Conservation (phyloP, 768 basidiomycete genomes). For the Mycena capillaripes region DNA sequence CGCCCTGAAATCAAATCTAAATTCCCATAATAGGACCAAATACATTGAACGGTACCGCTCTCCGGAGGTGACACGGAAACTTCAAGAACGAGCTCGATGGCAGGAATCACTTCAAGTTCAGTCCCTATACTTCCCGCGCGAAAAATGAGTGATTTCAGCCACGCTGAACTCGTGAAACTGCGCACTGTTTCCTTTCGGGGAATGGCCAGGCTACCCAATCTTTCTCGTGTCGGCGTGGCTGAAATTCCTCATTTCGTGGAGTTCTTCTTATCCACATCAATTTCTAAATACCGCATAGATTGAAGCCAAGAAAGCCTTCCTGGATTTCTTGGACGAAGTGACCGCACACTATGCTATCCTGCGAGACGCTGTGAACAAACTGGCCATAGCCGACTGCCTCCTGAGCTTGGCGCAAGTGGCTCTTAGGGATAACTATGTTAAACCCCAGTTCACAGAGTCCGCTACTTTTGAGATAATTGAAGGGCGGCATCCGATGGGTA, state of each 20-base stretch:
- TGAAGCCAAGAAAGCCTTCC: constrained; percentile 76
- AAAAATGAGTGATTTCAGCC: background rate
- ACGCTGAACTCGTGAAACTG: too few species aligned
- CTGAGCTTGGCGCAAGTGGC: constrained; percentile 88
- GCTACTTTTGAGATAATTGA: constrained; percentile 79
- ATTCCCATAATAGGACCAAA: constrained; percentile 70
- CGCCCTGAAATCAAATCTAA: constrained; percentile 5
- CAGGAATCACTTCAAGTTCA: constrained; percentile 76
- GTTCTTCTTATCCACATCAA: background rate
- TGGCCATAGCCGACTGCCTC: constrained; percentile 91
- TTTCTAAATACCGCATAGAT: constrained; percentile 47
- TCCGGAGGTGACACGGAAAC: constrained; percentile 69
- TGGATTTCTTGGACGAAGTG: constrained; percentile 79
- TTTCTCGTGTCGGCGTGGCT: background rate
- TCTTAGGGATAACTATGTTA: constrained; percentile 79
- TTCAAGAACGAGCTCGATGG: constrained; percentile 81
- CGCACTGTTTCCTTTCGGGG: too few species aligned
- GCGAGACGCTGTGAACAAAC: constrained; percentile 81
- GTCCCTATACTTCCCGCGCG: background rate
- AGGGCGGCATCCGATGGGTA: constrained; percentile 93
- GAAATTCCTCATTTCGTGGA: background rate
- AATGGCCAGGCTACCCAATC: too few species aligned
- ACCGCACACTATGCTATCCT: constrained; percentile 76
- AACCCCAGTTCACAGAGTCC: constrained; percentile 76
- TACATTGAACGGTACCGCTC: constrained; percentile 80